Evolutionary conservation across 805 yeast genomes (phyloP), one percentile per base, ranked within the genome.

Genomic region (Barnettozyma wickerhamii): DNA sequence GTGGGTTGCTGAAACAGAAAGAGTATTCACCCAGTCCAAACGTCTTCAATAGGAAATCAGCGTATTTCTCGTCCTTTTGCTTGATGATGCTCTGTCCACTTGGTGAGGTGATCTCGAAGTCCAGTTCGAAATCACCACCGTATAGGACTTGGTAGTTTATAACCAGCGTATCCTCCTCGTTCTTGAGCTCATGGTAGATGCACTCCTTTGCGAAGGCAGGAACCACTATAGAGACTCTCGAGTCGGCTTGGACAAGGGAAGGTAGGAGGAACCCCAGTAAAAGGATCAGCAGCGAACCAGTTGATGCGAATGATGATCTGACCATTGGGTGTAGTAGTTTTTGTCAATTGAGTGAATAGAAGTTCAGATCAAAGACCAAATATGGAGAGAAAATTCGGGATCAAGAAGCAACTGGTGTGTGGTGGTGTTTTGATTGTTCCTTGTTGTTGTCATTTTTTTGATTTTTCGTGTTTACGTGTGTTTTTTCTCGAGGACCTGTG

Each of bases 81-180:
- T 64, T 46, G 38, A 69, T 69, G 46, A 79, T 62, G 10, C 66
- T 57, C 33, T 68, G 63, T 18, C 77, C 78, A 35, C 60, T 66
- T 27, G 86, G 85, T 39, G 75, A 69, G 38, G 67, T 74, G 47
- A 80, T 76, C 43, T 72, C 69, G 56, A 78, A 80, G 56, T 80
- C 84, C 40, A 80, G 74, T 57, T 80, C 85, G 51, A 79, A 80
- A 41, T 79, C 70, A 14, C 86, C 86, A 46, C 86, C 86, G 37
- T 76, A 72, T 51, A 79, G 72, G 40, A 80, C 61, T 55, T 69
- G 74, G 41, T 69, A 69, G 33, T 68, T 61, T 7, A 68, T 63
- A 13, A 65, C 62, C n/a, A 69, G 43, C 1, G 71, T 51, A 33
- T 68, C 71, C 1, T 63, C 66, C 7, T 66, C 68, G 30, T 54